Conservation (phyloP, 495 filamentous ascomycete genomes). For the Chaetomium tenue region DNA sequence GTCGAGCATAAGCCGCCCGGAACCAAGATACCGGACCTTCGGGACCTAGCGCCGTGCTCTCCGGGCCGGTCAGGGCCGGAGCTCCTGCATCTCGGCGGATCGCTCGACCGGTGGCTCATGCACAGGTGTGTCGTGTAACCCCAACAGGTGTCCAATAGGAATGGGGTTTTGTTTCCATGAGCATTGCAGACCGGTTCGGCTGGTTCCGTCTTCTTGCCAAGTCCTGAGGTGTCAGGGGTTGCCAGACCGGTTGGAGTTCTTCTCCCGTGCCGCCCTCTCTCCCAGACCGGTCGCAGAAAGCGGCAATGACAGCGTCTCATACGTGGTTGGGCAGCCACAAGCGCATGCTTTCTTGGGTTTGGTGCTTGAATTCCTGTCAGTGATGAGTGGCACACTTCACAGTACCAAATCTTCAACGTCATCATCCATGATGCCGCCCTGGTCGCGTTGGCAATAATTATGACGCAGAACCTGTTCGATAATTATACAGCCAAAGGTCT, state of each 20-base stretch:
- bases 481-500: too few species aligned
- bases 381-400: background rate
- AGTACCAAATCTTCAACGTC: background rate
- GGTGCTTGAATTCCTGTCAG: background rate
- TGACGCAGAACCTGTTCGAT: too few species aligned
- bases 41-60: background rate
- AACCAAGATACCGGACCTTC: background rate
- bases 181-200: conserved; percentile 4
- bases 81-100: background rate
- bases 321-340: background rate
- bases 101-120: conserved; percentile 7
- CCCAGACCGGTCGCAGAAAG: conserved; percentile 10
- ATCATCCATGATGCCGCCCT: too few species aligned
- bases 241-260: background rate
- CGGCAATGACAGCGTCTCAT: background rate
- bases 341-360: background rate
- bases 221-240: background rate
- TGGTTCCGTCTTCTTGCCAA: background rate
- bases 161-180: background rate
- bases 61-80: background rate
- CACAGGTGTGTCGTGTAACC: background rate
- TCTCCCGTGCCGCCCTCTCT: background rate
- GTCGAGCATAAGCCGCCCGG: background rate
- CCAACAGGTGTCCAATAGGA: background rate
- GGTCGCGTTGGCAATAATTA: too few species aligned